Evolutionary conservation across 73 alveolate species (phyloP).

Genomic region (Paramecium tetraurelia): DNA sequence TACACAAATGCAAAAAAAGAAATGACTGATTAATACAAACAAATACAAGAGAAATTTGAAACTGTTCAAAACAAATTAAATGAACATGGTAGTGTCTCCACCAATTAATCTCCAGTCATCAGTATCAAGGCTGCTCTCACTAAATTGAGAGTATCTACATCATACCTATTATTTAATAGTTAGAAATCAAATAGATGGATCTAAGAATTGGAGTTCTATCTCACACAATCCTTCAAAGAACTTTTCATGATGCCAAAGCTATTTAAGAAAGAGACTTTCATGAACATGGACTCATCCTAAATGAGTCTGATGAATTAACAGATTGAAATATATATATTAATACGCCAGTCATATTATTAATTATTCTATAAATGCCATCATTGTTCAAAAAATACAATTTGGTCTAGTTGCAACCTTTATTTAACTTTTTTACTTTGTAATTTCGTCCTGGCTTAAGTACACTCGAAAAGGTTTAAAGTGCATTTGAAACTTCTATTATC

Average conservation of each 20-base stretch:
- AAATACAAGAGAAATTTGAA: conserved; percentile 53
- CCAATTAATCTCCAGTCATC: conserved; percentile 60
- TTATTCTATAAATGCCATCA: neutral
- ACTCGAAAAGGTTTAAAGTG: neutral
- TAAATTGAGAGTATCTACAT: conserved; percentile 35
- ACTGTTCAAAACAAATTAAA: conserved; percentile 22
- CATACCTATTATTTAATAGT: neutral
- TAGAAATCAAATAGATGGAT: conserved; percentile 59
- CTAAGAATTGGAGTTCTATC: conserved; percentile 56
- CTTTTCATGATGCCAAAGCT: conserved; percentile 39
- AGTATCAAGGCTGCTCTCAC: conserved; percentile 52
- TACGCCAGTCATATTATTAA: neutral
- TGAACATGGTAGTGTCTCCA: conserved; percentile 56
- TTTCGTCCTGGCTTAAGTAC: neutral
- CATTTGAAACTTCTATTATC: neutral
- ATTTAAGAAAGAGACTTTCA: conserved; percentile 11
- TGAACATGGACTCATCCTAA: conserved; percentile 38
- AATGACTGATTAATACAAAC: conserved; percentile 42
- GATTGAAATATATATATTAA: neutral
- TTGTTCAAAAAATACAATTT: neutral
- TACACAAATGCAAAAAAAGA: conserved; percentile 42
- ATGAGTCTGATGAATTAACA: conserved; percentile 45
- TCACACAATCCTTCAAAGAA: conserved; percentile 51
- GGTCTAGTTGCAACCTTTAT: conserved; percentile 11
- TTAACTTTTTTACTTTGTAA: neutral